Percentiles rank a stretch among this genome's conserved stretches.
These are phyloP conservation scores for Aspergillus clavatus DNA, from an alignment of 2,329 filamentous ascomycete genomes.

Conservation along the genomic window DNA sequence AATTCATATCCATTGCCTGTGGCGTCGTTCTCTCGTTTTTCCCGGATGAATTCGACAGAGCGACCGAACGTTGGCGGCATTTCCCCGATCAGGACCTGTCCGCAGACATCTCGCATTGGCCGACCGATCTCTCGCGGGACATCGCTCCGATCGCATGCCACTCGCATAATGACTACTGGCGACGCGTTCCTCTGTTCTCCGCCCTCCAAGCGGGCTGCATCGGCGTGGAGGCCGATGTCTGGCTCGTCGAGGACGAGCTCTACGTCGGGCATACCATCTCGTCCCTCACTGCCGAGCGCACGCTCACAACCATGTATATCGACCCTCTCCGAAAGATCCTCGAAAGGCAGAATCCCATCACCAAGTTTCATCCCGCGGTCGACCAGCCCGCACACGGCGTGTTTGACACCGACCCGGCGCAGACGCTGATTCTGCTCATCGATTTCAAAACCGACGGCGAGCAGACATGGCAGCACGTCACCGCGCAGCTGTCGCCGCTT, in stretches of 20 bases:
- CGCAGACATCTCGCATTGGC: conserved; percentile 38
- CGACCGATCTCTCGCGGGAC: conserved; percentile 48
- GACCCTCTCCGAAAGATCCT: conserved; percentile 49
- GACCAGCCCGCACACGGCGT: conserved; percentile 41
- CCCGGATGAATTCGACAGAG: conserved; percentile 38
- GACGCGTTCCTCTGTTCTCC: conserved; percentile 51
- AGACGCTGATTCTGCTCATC: conserved; percentile 50
- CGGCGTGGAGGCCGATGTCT: conserved; percentile 55
- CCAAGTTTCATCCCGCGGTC: conserved; percentile 30
- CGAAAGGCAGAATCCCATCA: conserved; percentile 46
- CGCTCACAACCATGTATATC: conserved; percentile 50
- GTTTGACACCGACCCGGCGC: conserved; percentile 47
- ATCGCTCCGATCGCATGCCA: conserved; percentile 50
- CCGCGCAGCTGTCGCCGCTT: conserved; percentile 43
- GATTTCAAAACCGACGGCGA: conserved; percentile 46
- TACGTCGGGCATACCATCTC: conserved; percentile 51
- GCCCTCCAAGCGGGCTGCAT: conserved; percentile 52
- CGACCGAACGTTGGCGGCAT: conserved; percentile 38
- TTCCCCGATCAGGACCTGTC: conserved; percentile 31
- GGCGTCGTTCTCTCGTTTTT: conserved; percentile 39
- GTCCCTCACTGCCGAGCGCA: conserved; percentile 44
- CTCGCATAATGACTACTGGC: conserved; percentile 59
- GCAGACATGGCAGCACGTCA: conserved; percentile 35
- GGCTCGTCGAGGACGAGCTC: conserved; percentile 50
- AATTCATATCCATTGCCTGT: conserved; percentile 37